Percentiles rank a stretch among this genome's conserved stretches.
These are phyloP conservation scores for Diphasiastrum complanatum DNA, from an alignment of 83 land plant genomes.

Conservation along the genomic window DNA sequence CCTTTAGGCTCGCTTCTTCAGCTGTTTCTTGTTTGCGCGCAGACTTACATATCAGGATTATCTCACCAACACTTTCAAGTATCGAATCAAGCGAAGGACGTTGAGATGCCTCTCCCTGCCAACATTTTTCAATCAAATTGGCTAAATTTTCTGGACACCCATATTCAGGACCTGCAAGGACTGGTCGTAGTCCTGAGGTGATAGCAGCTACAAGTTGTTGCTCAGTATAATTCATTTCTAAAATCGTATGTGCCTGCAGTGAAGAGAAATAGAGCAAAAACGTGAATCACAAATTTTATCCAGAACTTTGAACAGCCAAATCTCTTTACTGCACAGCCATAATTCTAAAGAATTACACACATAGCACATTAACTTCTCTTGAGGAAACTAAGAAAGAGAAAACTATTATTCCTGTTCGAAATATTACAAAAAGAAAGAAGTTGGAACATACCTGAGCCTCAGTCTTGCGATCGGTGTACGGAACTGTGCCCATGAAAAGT, in stretches of 20 bases:
- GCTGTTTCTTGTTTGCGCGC: background rate
- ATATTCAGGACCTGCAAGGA: slow-evolving; percentile 46
- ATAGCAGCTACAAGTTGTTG: slow-evolving; percentile 89
- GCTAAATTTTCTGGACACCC: slow-evolving; percentile 47
- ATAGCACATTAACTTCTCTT: background rate
- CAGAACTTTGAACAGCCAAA: background rate
- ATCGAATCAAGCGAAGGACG: slow-evolving; percentile 65
- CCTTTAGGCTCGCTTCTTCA: no score
- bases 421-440: background rate
- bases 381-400: background rate
- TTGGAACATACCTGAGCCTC: slow-evolving; percentile 72
- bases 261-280: slow-evolving; percentile 6
- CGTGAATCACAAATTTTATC: background rate
- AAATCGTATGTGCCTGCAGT: slow-evolving; percentile 86
- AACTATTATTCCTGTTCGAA: background rate
- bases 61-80: slow-evolving; percentile 36
- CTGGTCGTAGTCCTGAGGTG: slow-evolving; percentile 74
- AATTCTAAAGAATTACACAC: background rate
- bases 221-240: slow-evolving; percentile 93
- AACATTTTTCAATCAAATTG: slow-evolving; percentile 60
- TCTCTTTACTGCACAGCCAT: background rate
- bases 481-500: slow-evolving; percentile 86
- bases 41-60: background rate
- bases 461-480: slow-evolving; percentile 88
- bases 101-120: slow-evolving; percentile 59